Percentiles rank a stretch among this genome's conserved stretches.
phyloP scores from a whole-genome alignment of 75 land plant species.

The Sequoiadendron giganteum region DNA sequence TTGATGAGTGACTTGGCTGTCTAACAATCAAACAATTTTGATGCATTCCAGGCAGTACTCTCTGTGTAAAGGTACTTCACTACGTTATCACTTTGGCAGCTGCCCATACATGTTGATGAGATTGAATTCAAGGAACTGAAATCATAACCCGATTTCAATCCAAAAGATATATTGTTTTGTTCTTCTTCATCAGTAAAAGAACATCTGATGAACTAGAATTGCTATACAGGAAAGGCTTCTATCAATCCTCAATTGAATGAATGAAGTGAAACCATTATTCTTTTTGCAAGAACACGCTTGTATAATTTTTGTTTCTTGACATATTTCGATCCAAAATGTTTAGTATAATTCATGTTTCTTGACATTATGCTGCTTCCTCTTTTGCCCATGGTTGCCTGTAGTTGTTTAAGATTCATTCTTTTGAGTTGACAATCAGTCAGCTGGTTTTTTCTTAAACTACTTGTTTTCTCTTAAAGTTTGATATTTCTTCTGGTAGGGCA shows the following conservation, averaged over 20 bases:
- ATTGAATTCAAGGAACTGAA: slow-evolving; percentile 7
- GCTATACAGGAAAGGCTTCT: slow-evolving; percentile 9
- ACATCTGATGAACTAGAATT: slow-evolving; percentile 8
- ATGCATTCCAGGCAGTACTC: background rate
- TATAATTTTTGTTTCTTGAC: background rate
- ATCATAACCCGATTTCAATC: background rate
- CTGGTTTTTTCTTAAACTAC: background rate
- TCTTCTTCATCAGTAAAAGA: background rate
- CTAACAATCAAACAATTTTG: slow-evolving; percentile 1
- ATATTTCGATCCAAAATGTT: background rate
- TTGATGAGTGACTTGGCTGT: background rate
- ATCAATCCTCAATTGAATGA: background rate
- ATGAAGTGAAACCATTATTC: slow-evolving; percentile 5
- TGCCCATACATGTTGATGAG: background rate
- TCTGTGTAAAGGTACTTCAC: background rate
- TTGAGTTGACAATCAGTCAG: background rate
- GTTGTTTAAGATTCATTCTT: background rate
- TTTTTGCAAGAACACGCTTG: slow-evolving; percentile 2
- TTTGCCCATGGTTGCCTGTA: background rate
- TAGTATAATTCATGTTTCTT: background rate
- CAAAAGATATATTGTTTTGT: background rate
- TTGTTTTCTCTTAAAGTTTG: background rate
- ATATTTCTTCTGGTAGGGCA: background rate
- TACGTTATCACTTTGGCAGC: background rate
- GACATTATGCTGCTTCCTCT: background rate